Evolutionary conservation across 2,329 filamentous ascomycete species (phyloP).

Genomic region (Aureobasidium sp.): DNA sequence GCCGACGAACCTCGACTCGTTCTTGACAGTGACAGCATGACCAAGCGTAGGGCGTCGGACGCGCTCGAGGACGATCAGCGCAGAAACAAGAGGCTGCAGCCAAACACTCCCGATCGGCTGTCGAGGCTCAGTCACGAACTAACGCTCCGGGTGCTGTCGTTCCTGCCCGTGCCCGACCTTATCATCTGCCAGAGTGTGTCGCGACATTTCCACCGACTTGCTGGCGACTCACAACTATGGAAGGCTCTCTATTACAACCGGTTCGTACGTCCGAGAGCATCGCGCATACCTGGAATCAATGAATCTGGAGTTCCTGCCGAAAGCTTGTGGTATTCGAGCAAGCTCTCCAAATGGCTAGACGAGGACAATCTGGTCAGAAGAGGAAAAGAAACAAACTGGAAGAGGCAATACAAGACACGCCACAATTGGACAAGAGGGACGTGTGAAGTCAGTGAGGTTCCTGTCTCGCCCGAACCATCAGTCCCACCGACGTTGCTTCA

Average conservation of each 20-base stretch:
- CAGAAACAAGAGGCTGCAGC: constrained; percentile 6
- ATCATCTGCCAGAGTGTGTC: constrained; percentile 64
- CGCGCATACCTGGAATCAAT: constrained; percentile 64
- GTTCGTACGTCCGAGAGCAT: constrained; percentile 75
- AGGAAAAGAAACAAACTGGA: constrained; percentile 63
- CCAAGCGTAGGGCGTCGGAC: constrained; percentile 16
- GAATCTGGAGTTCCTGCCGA: constrained; percentile 32
- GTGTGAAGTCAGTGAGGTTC: constrained; percentile 72
- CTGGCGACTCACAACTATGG: constrained; percentile 83
- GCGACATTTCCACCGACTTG: constrained; percentile 63
- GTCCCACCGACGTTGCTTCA: constrained; percentile 64
- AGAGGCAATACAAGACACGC: constrained; percentile 75
- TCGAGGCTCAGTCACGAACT: constrained; percentile 80
- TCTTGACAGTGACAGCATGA: constrained; percentile 4
- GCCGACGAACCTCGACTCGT: neutral
- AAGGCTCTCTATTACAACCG: constrained; percentile 79
- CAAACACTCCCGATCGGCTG: constrained; percentile 49
- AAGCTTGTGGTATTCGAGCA: constrained; percentile 47
- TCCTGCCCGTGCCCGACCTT: constrained; percentile 63
- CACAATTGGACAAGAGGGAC: constrained; percentile 86
- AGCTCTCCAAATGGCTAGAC: constrained; percentile 54
- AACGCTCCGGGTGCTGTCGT: constrained; percentile 73
- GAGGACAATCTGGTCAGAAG: constrained; percentile 50
- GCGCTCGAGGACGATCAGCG: constrained; percentile 10
- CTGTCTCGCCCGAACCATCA: constrained; percentile 47